Evolutionary conservation across 768 basidiomycete genomes (phyloP), one percentile per base, ranked within the genome.

Genomic region (Amanita phalloides): DNA sequence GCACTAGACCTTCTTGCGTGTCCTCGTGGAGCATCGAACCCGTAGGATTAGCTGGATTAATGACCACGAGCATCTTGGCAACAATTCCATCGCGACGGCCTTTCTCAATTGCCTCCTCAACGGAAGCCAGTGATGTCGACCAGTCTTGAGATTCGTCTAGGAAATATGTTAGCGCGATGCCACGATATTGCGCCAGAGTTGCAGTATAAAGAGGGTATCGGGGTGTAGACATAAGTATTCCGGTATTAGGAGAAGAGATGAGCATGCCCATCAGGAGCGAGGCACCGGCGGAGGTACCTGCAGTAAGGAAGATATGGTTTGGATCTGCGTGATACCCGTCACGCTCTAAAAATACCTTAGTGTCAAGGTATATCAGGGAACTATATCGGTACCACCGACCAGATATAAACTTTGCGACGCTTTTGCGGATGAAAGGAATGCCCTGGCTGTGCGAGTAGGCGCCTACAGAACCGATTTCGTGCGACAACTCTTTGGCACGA

Each of bases 151-250:
- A 61, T 66, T 96, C 94, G 57, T 91, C 82, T 20, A 98, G 85
- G 66, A 87, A 80, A 69, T 98, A 99, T 0, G 92, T 89, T 37
- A 97, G 71, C 0, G 89, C 72, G 4, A 76, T 70, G n/a, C 93
- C 94, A 42, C 75, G 74, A 64, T 79, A 79, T 60, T 92, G 86
- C 1, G 95, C 89, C 46, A 99, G 82, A 1, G 93, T 82, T 28
- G 95, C 95, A 36, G 94, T 97, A 68, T 99, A 99, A 9, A 99
- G 76, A 1, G 95, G 95, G 65, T 99, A 98, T 69, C 98, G 95
- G 1, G 95, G 95, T 56, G 98, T 98, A 28, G 95, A 96, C 61
- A 98, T 96, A 48, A 95, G 78, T 60, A 95, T 77, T 6, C 90
- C 92, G 45, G 79, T 78, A 26, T 71, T 74, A 20, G 79, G 81